Percentiles rank a stretch among this genome's conserved stretches.
Evolutionary conservation across 2,329 filamentous ascomycete genomes (phyloP).

Genomic region (Fusarium pilosicola): DNA sequence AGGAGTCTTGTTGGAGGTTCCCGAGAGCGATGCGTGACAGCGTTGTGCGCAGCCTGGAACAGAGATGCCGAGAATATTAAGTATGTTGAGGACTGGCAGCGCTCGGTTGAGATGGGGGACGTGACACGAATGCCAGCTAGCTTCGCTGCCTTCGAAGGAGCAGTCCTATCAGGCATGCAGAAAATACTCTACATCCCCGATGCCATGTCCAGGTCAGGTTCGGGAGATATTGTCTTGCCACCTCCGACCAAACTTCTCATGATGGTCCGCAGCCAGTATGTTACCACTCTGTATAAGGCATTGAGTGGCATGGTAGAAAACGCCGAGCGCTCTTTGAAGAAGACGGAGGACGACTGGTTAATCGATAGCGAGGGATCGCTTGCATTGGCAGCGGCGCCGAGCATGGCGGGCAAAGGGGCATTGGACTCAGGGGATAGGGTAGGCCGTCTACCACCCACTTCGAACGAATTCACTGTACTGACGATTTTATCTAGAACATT

Average conservation of each 20-base stretch:
- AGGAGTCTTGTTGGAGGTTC: constrained; percentile 79
- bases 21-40: constrained; percentile 85
- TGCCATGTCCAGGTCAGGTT: constrained; percentile 77
- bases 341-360: constrained; percentile 71
- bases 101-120: constrained; percentile 82
- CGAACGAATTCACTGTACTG: constrained; percentile 20
- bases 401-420: constrained; percentile 56
- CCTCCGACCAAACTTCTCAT: constrained; percentile 89
- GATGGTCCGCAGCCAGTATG: constrained; percentile 91
- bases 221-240: constrained; percentile 81
- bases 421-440: constrained; percentile 67
- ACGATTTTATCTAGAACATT: constrained; percentile 70
- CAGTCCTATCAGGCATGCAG: constrained; percentile 86
- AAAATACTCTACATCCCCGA: constrained; percentile 95
- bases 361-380: constrained; percentile 58
- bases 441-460: constrained; percentile 43
- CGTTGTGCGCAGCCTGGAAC: constrained; percentile 91
- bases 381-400: constrained; percentile 47
- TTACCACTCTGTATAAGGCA: constrained; percentile 92
- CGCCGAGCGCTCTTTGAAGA: constrained; percentile 78
- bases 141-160: constrained; percentile 86
- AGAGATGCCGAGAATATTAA: constrained; percentile 93
- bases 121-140: constrained; percentile 90
- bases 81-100: constrained; percentile 91
- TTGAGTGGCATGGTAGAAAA: constrained; percentile 97